phyloP scores from a whole-genome alignment of 306 rosid genomes.

The Ormosia emarginata region DNA sequence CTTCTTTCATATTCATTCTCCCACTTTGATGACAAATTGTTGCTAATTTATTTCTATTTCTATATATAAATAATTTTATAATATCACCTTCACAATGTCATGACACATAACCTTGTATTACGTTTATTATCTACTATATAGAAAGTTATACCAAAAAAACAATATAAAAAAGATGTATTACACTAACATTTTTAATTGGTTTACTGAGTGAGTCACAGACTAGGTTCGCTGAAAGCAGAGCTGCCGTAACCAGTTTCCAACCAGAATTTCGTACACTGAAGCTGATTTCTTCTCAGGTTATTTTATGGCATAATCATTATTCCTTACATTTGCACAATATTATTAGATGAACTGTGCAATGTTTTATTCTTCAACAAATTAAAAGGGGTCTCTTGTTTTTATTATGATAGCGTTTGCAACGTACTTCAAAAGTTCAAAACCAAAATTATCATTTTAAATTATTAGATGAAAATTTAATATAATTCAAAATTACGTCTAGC shows the following conservation, averaged over 20 bases:
- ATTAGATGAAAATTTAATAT: background rate
- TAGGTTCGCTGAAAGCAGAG: slow-evolving; percentile 15
- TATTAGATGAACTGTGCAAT: background rate
- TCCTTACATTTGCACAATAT: background rate
- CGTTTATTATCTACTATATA: background rate
- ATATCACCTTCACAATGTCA: background rate
- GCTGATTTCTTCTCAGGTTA: slow-evolving; percentile 40
- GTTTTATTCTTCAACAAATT: background rate
- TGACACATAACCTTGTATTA: background rate
- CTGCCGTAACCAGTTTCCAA: background rate
- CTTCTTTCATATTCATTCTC: background rate
- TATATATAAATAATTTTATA: background rate
- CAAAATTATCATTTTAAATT: too few species aligned
- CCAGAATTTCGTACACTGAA: slow-evolving; percentile 22
- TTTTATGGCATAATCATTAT: background rate
- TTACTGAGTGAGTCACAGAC: background rate
- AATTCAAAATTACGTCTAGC: background rate
- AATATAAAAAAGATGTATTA: background rate
- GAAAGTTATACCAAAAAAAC: background rate
- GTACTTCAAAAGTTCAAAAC: too few species aligned
- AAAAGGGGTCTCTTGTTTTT: background rate
- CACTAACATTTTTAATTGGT: background rate
- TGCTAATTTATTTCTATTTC: background rate
- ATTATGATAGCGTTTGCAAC: too few species aligned
- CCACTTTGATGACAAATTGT: background rate